phyloP scores from a whole-genome alignment of 225 moss, liverwort and hornwort species.

The Marchantia paleacea region DNA sequence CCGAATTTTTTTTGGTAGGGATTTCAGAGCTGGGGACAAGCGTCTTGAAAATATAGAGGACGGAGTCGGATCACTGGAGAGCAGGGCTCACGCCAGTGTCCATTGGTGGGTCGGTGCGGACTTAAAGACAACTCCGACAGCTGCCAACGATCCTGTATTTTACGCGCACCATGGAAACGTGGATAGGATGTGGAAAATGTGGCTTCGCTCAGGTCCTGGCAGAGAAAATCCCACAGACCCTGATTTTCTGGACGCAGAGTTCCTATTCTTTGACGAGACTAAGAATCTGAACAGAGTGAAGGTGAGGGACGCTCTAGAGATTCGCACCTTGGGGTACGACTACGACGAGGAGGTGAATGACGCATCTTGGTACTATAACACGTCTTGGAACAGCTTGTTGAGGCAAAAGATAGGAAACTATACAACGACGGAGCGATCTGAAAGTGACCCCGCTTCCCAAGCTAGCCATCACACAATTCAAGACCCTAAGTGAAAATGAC shows the following conservation, averaged over 20 bases:
- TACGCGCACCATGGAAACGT: slow-evolving; percentile 6
- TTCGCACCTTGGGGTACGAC: too few species aligned
- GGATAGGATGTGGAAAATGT: neutral
- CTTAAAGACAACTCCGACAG: neutral
- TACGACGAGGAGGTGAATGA: too few species aligned
- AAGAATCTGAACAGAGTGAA: too few species aligned
- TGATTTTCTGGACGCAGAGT: slow-evolving; percentile 25
- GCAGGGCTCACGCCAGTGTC: neutral
- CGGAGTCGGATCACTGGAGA: neutral
- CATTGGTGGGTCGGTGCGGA: slow-evolving; percentile 8
- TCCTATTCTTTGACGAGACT: neutral
- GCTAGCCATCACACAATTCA: too few species aligned
- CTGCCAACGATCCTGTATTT: neutral
- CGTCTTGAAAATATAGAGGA: too few species aligned
- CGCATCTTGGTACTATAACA: too few species aligned
- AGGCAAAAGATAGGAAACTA: too few species aligned
- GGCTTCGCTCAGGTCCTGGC: neutral
- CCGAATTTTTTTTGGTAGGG: neutral
- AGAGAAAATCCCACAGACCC: slow-evolving; percentile 1
- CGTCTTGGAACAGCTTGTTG: too few species aligned
- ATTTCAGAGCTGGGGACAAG: neutral
- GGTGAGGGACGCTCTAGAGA: too few species aligned
- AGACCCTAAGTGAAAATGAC: too few species aligned
- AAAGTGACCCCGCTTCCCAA: too few species aligned
- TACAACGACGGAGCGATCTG: too few species aligned